Evolutionary conservation across 202 grass and related monocot genomes (phyloP), one percentile per base, ranked within the genome.

Genomic region (Alloteropsis angusta): DNA sequence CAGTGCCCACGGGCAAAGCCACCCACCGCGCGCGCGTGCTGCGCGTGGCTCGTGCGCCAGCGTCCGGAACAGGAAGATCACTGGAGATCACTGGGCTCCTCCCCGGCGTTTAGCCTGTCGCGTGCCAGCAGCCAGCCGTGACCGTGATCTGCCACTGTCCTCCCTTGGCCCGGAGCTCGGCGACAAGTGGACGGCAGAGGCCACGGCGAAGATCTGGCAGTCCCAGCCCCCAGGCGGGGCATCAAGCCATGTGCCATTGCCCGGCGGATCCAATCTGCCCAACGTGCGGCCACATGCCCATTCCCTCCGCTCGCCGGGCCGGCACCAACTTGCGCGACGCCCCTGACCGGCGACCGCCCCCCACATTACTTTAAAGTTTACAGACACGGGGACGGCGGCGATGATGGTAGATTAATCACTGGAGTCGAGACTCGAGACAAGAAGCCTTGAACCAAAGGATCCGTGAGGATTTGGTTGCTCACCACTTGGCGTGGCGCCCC

Each of bases 171-270:
- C n/a, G n/a, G n/a, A n/a, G n/a, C n/a, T n/a, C n/a, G n/a, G n/a
- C 16, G 54, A 71, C 66, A 71, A 80, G 66, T 60, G 78, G 78
- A 23, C 28, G 1, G 28, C 78, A 25, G 56, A 28, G 57, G 58
- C 9, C 43, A 23, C 39, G 16, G 39, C 72, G 59, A 9, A 38
- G 10, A 37, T 16, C 49, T 39, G 23, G 42, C 26, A 18, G 18
- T 46, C 10, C 75, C 55, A 1, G 19, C 3, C 43, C 55, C n/a
- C n/a, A n/a, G 5, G 28, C 28, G 2, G 28, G 28, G 28, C 28
- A 30, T 30, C 28, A 1, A 60, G 63, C 69, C 86, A 88, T 88
- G 81, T 76, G 81, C 76, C 21, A 16, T 84, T 84, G 76, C 77
- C 23, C 47, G 77, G 58, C 23, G 57, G 77, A 79, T 87, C 82